Percentiles rank a stretch among this genome's conserved stretches.
Evolutionary conservation across 139 green algal genomes (phyloP).

Genomic region (Ulvella scutata): DNA sequence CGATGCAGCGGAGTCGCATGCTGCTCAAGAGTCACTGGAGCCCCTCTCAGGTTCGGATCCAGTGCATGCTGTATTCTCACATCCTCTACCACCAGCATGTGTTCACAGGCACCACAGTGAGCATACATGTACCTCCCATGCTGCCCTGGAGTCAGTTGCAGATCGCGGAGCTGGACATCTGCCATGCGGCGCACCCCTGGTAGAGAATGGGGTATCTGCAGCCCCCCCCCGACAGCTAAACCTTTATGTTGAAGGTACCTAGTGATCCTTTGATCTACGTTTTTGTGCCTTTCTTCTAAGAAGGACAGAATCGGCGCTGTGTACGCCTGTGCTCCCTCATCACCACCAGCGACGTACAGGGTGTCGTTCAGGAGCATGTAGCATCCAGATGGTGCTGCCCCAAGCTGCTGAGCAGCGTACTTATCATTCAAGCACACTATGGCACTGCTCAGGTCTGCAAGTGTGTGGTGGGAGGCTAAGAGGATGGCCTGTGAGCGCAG

Average conservation of each 20-base stretch:
- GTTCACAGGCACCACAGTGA: background rate
- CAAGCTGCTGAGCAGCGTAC: background rate
- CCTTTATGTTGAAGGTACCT: background rate
- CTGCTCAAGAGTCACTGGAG: no score
- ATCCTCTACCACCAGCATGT: background rate
- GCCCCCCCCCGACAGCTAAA: background rate
- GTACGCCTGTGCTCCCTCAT: background rate
- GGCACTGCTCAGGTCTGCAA: background rate
- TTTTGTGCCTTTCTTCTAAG: background rate
- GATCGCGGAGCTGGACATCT: background rate
- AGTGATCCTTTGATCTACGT: background rate
- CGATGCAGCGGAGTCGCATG: no score
- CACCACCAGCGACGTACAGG: background rate
- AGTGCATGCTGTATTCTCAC: background rate
- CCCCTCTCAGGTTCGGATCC: no score
- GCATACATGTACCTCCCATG: background rate
- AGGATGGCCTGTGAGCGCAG: background rate
- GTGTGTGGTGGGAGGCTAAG: background rate
- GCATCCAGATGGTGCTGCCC: background rate
- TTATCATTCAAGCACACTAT: background rate
- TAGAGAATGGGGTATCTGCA: background rate
- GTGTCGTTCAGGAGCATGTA: background rate
- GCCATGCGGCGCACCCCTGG: background rate
- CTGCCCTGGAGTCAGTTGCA: background rate
- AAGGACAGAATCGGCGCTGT: background rate